A percentile compares a stretch with the other conserved stretches of the same genome.
Evolutionary conservation across 768 basidiomycete species (phyloP).

Genomic region (Udeniomyces megalosporus): DNA sequence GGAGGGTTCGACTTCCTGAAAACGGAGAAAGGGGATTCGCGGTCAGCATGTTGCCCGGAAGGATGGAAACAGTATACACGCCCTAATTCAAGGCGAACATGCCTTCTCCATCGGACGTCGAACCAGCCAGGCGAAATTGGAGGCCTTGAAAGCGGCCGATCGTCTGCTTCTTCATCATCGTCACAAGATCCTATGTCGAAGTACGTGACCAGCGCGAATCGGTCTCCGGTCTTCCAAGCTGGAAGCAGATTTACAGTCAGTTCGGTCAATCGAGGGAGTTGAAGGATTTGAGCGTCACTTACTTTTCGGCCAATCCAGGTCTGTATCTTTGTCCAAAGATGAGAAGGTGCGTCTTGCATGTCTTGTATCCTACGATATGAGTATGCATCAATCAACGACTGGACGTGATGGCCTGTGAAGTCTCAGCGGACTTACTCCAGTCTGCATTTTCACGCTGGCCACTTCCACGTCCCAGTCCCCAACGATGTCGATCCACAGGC

Average conservation of each 20-base stretch:
- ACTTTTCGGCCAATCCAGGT: not conserved
- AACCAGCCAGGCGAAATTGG: slow-evolving; percentile 4
- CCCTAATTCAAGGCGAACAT: not conserved
- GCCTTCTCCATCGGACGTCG: slow-evolving; percentile 9
- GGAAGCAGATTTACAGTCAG: no score
- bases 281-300: no score
- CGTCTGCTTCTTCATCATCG: not conserved
- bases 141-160: not conserved
- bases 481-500: not conserved
- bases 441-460: not conserved
- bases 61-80: not conserved
- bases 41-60: not conserved
- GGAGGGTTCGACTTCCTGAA: not conserved
- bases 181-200: not conserved
- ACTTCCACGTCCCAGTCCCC: not conserved
- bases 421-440: not conserved
- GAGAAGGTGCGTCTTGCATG: slow-evolving; percentile 4
- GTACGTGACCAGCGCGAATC: not conserved
- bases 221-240: slow-evolving; percentile 6
- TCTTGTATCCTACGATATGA: not conserved
- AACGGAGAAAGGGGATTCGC: no score
- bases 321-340: not conserved
- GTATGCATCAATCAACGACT: not conserved
- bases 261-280: not conserved
- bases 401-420: not conserved